Evolutionary conservation across 2,329 filamentous ascomycete species (phyloP).

Genomic region (Cadophora luteo-olivacea): DNA sequence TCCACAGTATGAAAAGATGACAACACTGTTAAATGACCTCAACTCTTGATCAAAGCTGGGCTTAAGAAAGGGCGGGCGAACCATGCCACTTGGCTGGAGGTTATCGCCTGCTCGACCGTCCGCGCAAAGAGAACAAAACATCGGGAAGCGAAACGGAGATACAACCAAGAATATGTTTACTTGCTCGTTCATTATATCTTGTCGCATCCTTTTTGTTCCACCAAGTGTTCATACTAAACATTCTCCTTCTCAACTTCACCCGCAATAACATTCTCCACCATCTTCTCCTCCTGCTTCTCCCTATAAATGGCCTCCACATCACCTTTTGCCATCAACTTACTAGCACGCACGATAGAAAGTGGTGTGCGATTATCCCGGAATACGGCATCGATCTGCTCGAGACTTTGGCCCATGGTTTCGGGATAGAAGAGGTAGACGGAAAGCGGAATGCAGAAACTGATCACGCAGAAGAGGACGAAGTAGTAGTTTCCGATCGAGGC

Average conservation of each 20-base stretch:
- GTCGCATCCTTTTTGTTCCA: background rate
- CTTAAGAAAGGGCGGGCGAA: too few relatives aligned
- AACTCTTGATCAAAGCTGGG: too few relatives aligned
- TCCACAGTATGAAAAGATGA: too few relatives aligned
- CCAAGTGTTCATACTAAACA: background rate
- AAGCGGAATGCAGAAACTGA: slow-evolving; percentile 34
- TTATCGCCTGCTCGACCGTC: too few relatives aligned
- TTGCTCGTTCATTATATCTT: too few relatives aligned
- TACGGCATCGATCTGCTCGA: slow-evolving; percentile 70
- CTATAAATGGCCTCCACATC: slow-evolving; percentile 24
- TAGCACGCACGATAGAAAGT: slow-evolving; percentile 43
- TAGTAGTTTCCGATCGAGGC: slow-evolving; percentile 45
- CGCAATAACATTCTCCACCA: slow-evolving; percentile 16
- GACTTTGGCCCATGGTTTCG: slow-evolving; percentile 69
- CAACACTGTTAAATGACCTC: too few relatives aligned
- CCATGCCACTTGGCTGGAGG: too few relatives aligned
- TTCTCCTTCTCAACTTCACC: slow-evolving; percentile 11
- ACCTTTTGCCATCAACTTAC: slow-evolving; percentile 20
- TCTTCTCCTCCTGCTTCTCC: slow-evolving; percentile 23
- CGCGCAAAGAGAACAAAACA: too few relatives aligned
- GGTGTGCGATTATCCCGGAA: slow-evolving; percentile 51
- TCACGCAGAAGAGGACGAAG: slow-evolving; percentile 48
- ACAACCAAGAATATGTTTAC: too few relatives aligned
- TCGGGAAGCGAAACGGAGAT: too few relatives aligned
- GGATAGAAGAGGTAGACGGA: slow-evolving; percentile 50